Percentiles rank a stretch among this genome's conserved stretches.
These are phyloP conservation scores for Monilinia fructigena DNA, from an alignment of 2,329 filamentous ascomycete species.

Conservation along the genomic window DNA sequence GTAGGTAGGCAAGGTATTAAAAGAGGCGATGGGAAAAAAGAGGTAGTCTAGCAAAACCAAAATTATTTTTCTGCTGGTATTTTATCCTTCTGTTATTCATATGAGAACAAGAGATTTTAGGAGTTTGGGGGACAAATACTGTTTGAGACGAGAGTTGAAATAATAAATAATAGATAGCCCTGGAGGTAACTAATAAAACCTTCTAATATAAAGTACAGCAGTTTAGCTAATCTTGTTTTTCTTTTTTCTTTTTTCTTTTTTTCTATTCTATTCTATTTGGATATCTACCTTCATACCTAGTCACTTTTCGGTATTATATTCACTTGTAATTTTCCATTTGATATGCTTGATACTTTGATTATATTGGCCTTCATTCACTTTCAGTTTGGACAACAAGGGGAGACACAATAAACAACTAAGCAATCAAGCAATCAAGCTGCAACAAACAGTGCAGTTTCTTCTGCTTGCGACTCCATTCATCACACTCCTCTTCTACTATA, in stretches of 20 bases:
- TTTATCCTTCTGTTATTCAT: neutral
- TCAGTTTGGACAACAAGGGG: no score
- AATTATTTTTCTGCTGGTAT: neutral
- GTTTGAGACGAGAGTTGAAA: neutral
- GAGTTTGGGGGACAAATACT: neutral
- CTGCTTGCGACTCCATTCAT: no score
- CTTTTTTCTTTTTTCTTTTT: neutral
- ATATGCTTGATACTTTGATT: no score
- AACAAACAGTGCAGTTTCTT: no score
- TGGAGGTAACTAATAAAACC: no score
- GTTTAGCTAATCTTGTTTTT: neutral
- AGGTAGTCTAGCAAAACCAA: no score
- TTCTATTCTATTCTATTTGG: neutral
- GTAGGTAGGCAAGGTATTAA: neutral
- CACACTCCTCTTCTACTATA: no score
- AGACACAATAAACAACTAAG: no score
- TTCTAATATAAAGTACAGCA: neutral
- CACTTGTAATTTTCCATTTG: no score
- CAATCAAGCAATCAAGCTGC: no score
- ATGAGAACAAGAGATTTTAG: neutral
- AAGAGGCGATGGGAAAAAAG: neutral
- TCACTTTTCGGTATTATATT: neutral
- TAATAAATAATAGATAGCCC: slow-evolving; percentile 1
- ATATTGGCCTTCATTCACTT: no score
- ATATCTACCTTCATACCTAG: neutral